A percentile compares a stretch with the other conserved stretches of the same genome.
Conservation (phyloP, 768 basidiomycete genomes). For the Collybia sp. region DNA sequence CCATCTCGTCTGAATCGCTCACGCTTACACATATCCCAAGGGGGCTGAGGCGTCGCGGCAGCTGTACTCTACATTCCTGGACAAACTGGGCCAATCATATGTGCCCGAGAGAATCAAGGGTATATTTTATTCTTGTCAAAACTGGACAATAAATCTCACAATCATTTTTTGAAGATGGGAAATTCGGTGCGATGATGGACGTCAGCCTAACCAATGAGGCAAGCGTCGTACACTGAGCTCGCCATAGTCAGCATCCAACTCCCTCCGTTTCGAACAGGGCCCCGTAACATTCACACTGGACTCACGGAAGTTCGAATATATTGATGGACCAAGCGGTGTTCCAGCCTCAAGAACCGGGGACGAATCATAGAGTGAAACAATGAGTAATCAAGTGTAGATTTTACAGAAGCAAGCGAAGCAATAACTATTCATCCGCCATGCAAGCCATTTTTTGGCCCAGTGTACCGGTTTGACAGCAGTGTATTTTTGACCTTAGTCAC, state of each 20-base stretch:
- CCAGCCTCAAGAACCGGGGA: no score
- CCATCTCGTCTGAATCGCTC: background rate
- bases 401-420: no score
- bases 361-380: no score
- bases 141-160: slow-evolving; percentile 4
- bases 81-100: slow-evolving; percentile 62
- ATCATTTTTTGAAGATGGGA: slow-evolving; percentile 57
- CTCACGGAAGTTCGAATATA: slow-evolving; percentile 73
- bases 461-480: no score
- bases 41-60: slow-evolving; percentile 58
- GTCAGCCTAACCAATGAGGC: slow-evolving; percentile 88
- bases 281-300: slow-evolving; percentile 85
- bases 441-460: no score
- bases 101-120: slow-evolving; percentile 78
- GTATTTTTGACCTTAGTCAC: no score
- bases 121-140: slow-evolving; percentile 20
- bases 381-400: no score
- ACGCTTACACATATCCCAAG: slow-evolving; percentile 30
- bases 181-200: slow-evolving; percentile 95
- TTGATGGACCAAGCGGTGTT: slow-evolving; percentile 19
- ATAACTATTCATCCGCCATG: no score
- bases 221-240: slow-evolving; percentile 13
- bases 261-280: slow-evolving; percentile 40
- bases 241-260: slow-evolving; percentile 46
- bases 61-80: slow-evolving; percentile 71